These are phyloP conservation scores for Carex parvula DNA, from an alignment of 176 grass and related monocot species.

Conservation along the genomic window DNA sequence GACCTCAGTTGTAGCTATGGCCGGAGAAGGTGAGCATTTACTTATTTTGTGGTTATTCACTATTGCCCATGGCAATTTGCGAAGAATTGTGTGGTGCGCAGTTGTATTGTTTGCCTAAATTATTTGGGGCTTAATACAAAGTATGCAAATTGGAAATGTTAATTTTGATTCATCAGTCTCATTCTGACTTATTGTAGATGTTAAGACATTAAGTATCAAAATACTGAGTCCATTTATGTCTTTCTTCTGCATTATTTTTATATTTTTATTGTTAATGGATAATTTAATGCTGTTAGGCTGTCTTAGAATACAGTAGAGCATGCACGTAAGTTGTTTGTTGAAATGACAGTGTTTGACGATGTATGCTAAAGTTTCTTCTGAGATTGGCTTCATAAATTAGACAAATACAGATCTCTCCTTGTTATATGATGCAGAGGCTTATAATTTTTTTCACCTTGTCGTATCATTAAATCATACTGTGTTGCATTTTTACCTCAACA, in stretches of 20 bases:
- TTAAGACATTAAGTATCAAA: not conserved
- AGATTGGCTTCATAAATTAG: not conserved
- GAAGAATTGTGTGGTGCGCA: not conserved
- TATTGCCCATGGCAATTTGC: not conserved
- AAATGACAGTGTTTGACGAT: slow-evolving; percentile 21
- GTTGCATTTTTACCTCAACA: slow-evolving; percentile 8
- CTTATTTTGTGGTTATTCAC: not conserved
- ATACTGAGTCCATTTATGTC: not conserved
- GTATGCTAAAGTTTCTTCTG: not conserved
- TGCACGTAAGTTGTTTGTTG: slow-evolving; percentile 33
- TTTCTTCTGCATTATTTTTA: not conserved
- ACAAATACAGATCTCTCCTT: not conserved
- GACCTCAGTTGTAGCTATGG: slow-evolving; percentile 69
- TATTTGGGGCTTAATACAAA: not conserved
- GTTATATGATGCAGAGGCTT: not conserved
- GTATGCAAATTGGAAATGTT: not conserved
- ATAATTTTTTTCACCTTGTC: not conserved
- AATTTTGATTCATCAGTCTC: not conserved
- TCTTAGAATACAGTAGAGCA: not conserved
- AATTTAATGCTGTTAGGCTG: not conserved
- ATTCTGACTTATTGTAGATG: not conserved
- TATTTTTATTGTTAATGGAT: not conserved
- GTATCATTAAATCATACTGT: not conserved
- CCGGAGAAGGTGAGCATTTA: slow-evolving; percentile 48
- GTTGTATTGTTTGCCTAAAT: not conserved